Conservation (phyloP, 2,329 filamentous ascomycete species). For the Clarireedia monteithiana region DNA sequence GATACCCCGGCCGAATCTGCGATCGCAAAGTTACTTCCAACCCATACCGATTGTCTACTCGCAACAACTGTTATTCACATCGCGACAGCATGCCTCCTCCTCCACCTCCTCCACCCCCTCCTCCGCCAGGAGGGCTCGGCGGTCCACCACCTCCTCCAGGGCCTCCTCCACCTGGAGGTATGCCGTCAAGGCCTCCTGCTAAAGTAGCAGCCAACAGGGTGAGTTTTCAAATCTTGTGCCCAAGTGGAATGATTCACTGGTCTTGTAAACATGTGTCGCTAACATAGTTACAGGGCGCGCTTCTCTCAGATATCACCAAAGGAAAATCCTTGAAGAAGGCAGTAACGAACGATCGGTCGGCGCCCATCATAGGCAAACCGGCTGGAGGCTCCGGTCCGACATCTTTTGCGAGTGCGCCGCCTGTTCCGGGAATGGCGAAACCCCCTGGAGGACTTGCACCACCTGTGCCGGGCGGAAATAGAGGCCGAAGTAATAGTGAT, state of each 20-base stretch:
- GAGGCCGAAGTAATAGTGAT: slow-evolving; percentile 81
- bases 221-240: slow-evolving; percentile 31
- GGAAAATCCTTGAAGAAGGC: slow-evolving; percentile 75
- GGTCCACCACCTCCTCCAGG: slow-evolving; percentile 29
- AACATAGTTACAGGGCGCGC: slow-evolving; percentile 56
- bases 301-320: slow-evolving; percentile 82
- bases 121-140: not conserved
- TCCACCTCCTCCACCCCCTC: slow-evolving; percentile 60
- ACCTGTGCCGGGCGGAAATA: slow-evolving; percentile 56
- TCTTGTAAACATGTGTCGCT: slow-evolving; percentile 21
- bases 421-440: slow-evolving; percentile 59
- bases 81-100: slow-evolving; percentile 40
- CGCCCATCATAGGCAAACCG: slow-evolving; percentile 57
- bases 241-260: slow-evolving; percentile 3
- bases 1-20: not conserved
- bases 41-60: not conserved
- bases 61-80: not conserved
- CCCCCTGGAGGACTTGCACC: slow-evolving; percentile 62
- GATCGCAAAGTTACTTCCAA: not conserved
- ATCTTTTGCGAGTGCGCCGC: slow-evolving; percentile 68
- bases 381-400: slow-evolving; percentile 49
- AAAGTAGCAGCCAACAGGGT: slow-evolving; percentile 51
- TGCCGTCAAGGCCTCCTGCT: slow-evolving; percentile 52
- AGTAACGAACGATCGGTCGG: slow-evolving; percentile 87
- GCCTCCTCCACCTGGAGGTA: slow-evolving; percentile 37